Conservation (phyloP, 371 early-diverging fungal species). For the Mucor saturninus region DNA sequence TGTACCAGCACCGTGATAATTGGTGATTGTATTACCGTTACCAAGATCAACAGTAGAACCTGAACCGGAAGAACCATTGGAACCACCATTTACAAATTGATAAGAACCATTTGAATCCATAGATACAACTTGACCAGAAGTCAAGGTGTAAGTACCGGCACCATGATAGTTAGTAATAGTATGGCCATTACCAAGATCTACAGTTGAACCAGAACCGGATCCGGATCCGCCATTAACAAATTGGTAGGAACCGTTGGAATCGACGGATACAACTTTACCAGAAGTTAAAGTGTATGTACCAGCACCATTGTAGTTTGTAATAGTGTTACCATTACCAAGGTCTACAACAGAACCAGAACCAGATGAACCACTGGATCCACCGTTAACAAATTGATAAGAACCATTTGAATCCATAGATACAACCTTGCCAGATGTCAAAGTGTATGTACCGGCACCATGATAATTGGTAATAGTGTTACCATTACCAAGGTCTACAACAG, state of each 20-base stretch:
- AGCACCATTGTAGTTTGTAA: background rate
- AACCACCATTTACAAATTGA: background rate
- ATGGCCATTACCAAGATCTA: too few species aligned
- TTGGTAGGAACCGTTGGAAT: background rate
- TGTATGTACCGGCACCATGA: conserved; percentile 9
- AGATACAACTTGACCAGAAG: too few species aligned
- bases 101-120: background rate
- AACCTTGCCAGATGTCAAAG: conserved; percentile 3
- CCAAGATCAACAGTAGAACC: background rate
- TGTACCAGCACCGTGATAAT: conserved; percentile 9
- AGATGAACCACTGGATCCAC: background rate
- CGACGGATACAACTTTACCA: conserved; percentile 8
- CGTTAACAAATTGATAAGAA: background rate
- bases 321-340: background rate
- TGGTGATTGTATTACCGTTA: background rate
- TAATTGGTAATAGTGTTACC: background rate
- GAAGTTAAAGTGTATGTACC: conserved; percentile 7
- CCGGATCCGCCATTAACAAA: background rate
- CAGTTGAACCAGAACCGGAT: too few species aligned
- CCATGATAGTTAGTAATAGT: background rate
- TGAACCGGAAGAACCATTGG: too few species aligned
- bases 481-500: background rate
- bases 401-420: conserved; percentile 5
- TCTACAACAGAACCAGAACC: too few species aligned
- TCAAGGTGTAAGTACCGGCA: background rate